phyloP scores from a whole-genome alignment of 176 grass and related monocot species.

The Triticum monococcum region DNA sequence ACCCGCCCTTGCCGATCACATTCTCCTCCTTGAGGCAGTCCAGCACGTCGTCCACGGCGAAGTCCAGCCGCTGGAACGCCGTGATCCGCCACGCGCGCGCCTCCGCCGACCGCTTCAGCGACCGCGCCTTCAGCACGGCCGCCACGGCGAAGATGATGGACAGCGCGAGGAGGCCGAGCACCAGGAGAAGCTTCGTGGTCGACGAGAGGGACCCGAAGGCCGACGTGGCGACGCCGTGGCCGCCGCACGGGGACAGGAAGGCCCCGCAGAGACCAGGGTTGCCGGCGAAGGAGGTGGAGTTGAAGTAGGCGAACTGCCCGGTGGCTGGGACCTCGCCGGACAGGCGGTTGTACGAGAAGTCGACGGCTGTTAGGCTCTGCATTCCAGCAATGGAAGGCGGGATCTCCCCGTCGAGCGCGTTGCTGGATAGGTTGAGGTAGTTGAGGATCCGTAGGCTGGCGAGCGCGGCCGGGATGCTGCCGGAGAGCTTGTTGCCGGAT shows the following conservation, averaged over 20 bases:
- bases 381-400: slow-evolving; percentile 64
- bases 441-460: slow-evolving; percentile 67
- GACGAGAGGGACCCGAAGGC: slow-evolving; percentile 46
- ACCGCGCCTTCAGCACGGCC: slow-evolving; percentile 80
- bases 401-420: slow-evolving; percentile 60
- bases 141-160: slow-evolving; percentile 76
- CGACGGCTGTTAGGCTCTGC: slow-evolving; percentile 91
- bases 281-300: slow-evolving; percentile 76
- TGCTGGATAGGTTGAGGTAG: slow-evolving; percentile 83
- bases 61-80: slow-evolving; percentile 87
- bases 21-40: slow-evolving; percentile 89
- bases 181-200: slow-evolving; percentile 65
- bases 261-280: slow-evolving; percentile 67
- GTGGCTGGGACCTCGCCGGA: slow-evolving; percentile 61
- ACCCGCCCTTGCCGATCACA: slow-evolving; percentile 89
- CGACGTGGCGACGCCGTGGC: slow-evolving; percentile 30
- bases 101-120: slow-evolving; percentile 56
- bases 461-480: slow-evolving; percentile 58
- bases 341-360: slow-evolving; percentile 87
- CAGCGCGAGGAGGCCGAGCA: slow-evolving; percentile 63
- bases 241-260: slow-evolving; percentile 53
- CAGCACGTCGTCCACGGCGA: slow-evolving; percentile 78
- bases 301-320: slow-evolving; percentile 90
- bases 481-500: slow-evolving; percentile 62
- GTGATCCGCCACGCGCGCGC: slow-evolving; percentile 77